Evolutionary conservation across 805 yeast species (phyloP).

Genomic region (Saccharomycopsis lassenensis): DNA sequence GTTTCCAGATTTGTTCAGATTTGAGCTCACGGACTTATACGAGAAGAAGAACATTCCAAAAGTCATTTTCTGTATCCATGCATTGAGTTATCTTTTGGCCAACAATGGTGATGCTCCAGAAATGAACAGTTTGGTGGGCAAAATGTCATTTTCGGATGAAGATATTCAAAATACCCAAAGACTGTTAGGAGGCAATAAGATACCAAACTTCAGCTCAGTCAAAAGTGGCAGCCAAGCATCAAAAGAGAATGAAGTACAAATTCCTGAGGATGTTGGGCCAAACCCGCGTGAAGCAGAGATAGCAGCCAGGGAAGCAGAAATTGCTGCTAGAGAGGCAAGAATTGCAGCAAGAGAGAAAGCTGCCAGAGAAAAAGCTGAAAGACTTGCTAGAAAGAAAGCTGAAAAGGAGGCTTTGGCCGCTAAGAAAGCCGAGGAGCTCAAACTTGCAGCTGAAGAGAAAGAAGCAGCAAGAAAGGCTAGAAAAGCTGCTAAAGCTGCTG

Average conservation of each 20-base stretch:
- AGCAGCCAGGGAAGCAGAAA: not conserved
- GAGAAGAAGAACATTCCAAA: constrained; percentile 88
- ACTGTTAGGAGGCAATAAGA: constrained; percentile 50
- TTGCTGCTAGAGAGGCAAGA: not conserved
- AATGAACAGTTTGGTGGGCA: constrained; percentile 53
- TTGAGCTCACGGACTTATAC: constrained; percentile 87
- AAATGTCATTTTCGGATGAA: constrained; percentile 49
- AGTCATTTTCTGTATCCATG: constrained; percentile 89
- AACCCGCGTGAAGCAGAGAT: not conserved
- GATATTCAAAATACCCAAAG: constrained; percentile 61
- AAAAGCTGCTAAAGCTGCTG: not conserved
- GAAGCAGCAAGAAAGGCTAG: not conserved
- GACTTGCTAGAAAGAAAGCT: constrained; percentile 6
- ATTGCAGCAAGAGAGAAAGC: not conserved
- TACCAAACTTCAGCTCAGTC: constrained; percentile 68
- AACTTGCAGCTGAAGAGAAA: not conserved
- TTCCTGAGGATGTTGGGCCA: too few relatives aligned
- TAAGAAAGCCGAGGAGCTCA: constrained; percentile 1
- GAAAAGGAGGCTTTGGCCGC: constrained; percentile 4
- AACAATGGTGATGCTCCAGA: constrained; percentile 46
- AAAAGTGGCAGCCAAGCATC: constrained; percentile 14
- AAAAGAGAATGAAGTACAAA: too few relatives aligned
- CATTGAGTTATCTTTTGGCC: constrained; percentile 65
- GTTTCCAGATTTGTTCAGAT: constrained; percentile 80
- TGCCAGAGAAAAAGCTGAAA: constrained; percentile 8